These are phyloP conservation scores for Rubia peregrina DNA, from an alignment of 305 asterid species.

Conservation along the genomic window DNA sequence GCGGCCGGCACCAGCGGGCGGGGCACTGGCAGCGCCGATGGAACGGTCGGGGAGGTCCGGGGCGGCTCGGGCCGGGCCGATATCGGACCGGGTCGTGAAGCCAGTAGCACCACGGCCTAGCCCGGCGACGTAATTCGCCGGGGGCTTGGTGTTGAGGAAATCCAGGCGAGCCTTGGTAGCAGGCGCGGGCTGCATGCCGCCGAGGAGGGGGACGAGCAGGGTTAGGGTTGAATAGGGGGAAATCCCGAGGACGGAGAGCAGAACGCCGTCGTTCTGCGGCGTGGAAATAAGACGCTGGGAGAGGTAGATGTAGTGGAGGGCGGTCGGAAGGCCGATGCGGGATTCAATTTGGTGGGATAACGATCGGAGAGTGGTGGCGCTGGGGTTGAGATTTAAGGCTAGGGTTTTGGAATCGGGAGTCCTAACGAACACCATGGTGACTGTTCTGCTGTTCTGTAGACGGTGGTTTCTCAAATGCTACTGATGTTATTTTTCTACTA, in stretches of 20 bases:
- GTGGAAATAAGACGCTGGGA: slow-evolving; percentile 17
- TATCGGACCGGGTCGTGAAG: slow-evolving; percentile 89
- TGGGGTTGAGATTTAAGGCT: slow-evolving; percentile 38
- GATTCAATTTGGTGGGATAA: slow-evolving; percentile 26
- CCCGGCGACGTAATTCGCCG: slow-evolving; percentile 83
- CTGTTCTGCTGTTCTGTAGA: neutral
- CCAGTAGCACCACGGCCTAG: slow-evolving; percentile 98
- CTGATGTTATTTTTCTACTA: too few species aligned
- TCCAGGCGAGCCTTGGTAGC: slow-evolving; percentile 31
- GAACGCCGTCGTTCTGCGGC: slow-evolving; percentile 17
- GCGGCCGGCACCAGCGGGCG: slow-evolving; percentile 42
- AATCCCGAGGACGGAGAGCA: slow-evolving; percentile 41
- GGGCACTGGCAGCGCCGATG: slow-evolving; percentile 38
- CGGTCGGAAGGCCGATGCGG: slow-evolving; percentile 6
- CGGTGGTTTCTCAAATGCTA: too few species aligned
- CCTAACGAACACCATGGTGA: slow-evolving; percentile 44
- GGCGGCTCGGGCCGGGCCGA: slow-evolving; percentile 89
- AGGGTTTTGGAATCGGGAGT: slow-evolving; percentile 45
- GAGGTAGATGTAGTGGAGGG: slow-evolving; percentile 19
- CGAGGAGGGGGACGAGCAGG: slow-evolving; percentile 41
- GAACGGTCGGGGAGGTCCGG: slow-evolving; percentile 78
- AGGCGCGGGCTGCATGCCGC: slow-evolving; percentile 60
- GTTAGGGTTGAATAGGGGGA: slow-evolving; percentile 45
- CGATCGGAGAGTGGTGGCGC: slow-evolving; percentile 31
- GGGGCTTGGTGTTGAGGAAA: slow-evolving; percentile 48